Base-by-base conservation (phyloP, 2,329 filamentous ascomycete species). In the Neobulgaria alba region DNA sequence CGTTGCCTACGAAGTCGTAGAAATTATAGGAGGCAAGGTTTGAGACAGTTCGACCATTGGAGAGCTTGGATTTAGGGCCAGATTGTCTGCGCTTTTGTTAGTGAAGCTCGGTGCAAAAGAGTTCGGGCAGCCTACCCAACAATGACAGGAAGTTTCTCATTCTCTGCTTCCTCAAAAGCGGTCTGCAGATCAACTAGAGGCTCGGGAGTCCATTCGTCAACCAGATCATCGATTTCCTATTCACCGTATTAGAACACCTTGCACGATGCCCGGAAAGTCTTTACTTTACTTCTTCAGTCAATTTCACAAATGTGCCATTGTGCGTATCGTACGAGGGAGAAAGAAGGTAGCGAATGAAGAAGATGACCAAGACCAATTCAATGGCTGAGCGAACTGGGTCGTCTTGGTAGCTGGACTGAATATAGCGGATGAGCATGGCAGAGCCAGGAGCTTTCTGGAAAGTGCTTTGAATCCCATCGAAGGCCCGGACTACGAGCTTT, bases 21-120 rank as follows among this genome's bases (percentile, higher is more conserved):
- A 92, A 95, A 63, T 98, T 98, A 67, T 88, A 92, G 2, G 86
- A 93, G 29, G 87, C 90, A 49, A 98, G 80, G 61, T 98, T 98
- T 42, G 77, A 87, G 17, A 95, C 92, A 14, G 85, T 94, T 51
- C 86, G 83, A 55, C 92, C 92, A 62, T 82, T 95, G 35, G 79
- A 72, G 41, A 98, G 76, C 63, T 92, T 95, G 36, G 83, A 81
- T 62, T 92, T 94, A 34, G 92, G 89, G 8, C 87, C 89, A 1
- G 88, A 89, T 4, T 90, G 84, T 36, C 87, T 93, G 36, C 36
- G 35, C 12, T 9, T 4, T 32, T 32, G 17, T 29, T n/a, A 17
- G 17, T 21, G n/a, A n/a, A n/a, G n/a, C n/a, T n/a, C n/a, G n/a
- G n/a, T n/a, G n/a, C n/a, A n/a, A n/a, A n/a, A 14, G 10, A 29